Conservation (phyloP, 768 basidiomycete genomes). For the Amylocystis lapponica region DNA sequence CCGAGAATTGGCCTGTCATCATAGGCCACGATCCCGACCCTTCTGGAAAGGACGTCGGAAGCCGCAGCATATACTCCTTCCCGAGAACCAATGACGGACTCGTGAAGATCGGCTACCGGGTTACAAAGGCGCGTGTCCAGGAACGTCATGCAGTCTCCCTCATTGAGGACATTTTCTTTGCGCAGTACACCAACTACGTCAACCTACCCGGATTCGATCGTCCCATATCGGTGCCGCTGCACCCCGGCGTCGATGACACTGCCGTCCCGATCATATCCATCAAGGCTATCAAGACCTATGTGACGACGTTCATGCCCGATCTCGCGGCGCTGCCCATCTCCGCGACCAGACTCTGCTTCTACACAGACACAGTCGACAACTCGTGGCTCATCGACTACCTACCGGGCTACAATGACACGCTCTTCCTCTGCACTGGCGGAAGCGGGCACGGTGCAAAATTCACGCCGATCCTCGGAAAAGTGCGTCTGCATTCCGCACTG, state of each 20-base stretch:
- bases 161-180: no score
- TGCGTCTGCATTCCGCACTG: background rate
- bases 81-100: constrained; percentile 2
- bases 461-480: constrained; percentile 5
- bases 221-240: constrained; percentile 1
- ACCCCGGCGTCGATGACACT: constrained; percentile 1
- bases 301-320: constrained; percentile 3
- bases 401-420: constrained; percentile 1
- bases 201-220: constrained; percentile 1
- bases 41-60: background rate
- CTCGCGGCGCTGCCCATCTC: constrained; percentile 1
- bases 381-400: constrained; percentile 5
- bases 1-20: constrained; percentile 2
- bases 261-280: constrained; percentile 1
- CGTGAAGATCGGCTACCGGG: constrained; percentile 4
- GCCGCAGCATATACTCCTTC: constrained; percentile 4
- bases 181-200: constrained; percentile 6
- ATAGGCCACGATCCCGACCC: constrained; percentile 5
- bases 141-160: no score
- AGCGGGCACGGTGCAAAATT: constrained; percentile 5
- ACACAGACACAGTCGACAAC: constrained; percentile 5
- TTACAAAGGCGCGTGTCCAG: constrained; percentile 2
- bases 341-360: constrained; percentile 2
- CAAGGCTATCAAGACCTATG: constrained; percentile 5
- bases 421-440: constrained; percentile 5